phyloP scores from a whole-genome alignment of 352 stramenopile species.

The Phytopythium vexans region DNA sequence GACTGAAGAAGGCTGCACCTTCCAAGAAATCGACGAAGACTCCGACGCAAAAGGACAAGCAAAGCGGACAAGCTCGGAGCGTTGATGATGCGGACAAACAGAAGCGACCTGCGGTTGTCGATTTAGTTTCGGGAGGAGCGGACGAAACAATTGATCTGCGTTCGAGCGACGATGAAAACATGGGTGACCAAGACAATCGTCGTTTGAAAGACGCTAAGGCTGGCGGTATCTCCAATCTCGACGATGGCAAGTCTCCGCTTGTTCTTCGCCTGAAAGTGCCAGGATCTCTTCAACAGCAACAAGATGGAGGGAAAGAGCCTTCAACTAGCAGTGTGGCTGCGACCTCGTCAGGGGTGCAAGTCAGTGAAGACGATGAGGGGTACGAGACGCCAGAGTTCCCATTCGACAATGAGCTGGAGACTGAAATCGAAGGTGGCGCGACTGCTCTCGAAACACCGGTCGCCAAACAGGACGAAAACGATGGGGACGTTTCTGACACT shows the following conservation, averaged over 20 bases:
- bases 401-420: conserved; percentile 1
- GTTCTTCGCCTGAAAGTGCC: background rate
- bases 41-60: conserved; percentile 17
- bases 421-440: background rate
- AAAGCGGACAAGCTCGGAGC: background rate
- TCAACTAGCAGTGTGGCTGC: no score
- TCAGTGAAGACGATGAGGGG: background rate
- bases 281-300: background rate
- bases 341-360: background rate
- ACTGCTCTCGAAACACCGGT: background rate
- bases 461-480: conserved; percentile 2
- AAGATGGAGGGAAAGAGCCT: background rate
- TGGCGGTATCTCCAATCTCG: background rate
- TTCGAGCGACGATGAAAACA: conserved; percentile 25
- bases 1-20: conserved; percentile 11
- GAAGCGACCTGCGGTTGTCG: background rate
- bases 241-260: background rate
- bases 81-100: background rate
- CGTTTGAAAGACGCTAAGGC: background rate
- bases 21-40: conserved; percentile 14
- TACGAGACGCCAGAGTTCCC: conserved; percentile 6
- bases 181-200: conserved; percentile 3
- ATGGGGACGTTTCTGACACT: conserved; percentile 25
- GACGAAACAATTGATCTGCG: conserved; percentile 20
- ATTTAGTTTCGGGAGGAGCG: background rate